Base-by-base conservation (phyloP, 495 filamentous ascomycete species). In the Penicillium pulvis region DNA sequence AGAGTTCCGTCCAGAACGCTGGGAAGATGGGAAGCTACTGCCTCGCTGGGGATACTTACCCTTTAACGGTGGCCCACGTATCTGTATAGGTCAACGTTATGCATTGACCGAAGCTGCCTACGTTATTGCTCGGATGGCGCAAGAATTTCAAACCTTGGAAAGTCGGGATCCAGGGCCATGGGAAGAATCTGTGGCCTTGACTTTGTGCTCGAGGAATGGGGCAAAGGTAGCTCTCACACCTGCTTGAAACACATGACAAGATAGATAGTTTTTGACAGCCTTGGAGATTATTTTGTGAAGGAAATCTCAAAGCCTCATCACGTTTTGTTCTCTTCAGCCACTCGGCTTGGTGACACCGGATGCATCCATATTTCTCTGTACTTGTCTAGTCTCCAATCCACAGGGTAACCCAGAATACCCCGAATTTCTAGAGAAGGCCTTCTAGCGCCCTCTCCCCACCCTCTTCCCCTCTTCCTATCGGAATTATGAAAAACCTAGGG, bases 1-100 rank as follows among this genome's bases (percentile, higher is more conserved):
- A 3, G 62, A 66, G 19, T 84, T 78, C 67, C 57, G 67, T 2
- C 81, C 81, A 12, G 75, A 80, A 57, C 59, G 81, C 10, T 84
- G 81, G 81, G 74, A 75, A 41, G 46, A 31, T 49, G 46, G 46
- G n/a, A 65, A 62, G 7, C 65, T 77, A 4, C 23, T n/a, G 14
- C 68, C 44, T 23, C 26, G 51, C 6, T 60, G 58, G 58, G 56
- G 75, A 36, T 86, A 83, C 62, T 64, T 85, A 16, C 83, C 85
- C 0, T 87, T 87, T 62, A 83, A 81, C 58, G 83, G 84, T n/a
- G 83, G 85, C 0, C 81, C 82, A 28, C 65, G 81, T 8, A 79
- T 81, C 23, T 76, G 72, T 44, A 62, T 76, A 23, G 72, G 71
- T 2, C 75, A 77, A 52, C 66, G 86, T 75, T 84, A 85, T 60